Conservation (phyloP, 2,329 filamentous ascomycete genomes). For the Emmonsia crescens region DNA sequence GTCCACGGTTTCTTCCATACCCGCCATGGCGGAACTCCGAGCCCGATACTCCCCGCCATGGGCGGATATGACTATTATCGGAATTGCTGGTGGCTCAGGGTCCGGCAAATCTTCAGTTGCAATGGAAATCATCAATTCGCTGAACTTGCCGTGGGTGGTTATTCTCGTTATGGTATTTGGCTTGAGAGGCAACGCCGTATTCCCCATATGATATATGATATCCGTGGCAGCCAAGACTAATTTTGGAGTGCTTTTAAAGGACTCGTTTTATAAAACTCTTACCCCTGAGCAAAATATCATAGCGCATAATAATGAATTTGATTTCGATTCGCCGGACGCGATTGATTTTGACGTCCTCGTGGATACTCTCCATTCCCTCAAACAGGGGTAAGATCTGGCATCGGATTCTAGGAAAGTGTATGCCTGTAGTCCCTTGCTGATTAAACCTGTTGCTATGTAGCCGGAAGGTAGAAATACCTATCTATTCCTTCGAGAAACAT, state of each 20-base stretch:
- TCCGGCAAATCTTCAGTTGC: conserved; percentile 93
- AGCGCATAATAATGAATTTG: conserved; percentile 84
- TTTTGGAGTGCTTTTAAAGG: conserved; percentile 41
- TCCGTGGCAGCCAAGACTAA: conserved; percentile 13
- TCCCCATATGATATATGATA: background rate
- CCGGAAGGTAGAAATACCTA: conserved; percentile 65
- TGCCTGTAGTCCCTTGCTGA: conserved; percentile 10
- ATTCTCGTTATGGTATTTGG: conserved; percentile 84
- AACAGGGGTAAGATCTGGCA: conserved; percentile 60
- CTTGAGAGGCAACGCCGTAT: background rate
- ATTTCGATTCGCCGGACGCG: conserved; percentile 89
- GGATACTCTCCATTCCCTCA: conserved; percentile 68
- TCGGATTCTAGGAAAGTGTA: background rate
- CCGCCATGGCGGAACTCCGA: background rate
- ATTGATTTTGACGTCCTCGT: conserved; percentile 90
- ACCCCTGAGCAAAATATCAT: conserved; percentile 64
- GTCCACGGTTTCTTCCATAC: background rate
- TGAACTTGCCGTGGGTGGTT: conserved; percentile 95
- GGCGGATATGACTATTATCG: conserved; percentile 93
- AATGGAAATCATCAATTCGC: conserved; percentile 74
- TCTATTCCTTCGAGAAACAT: conserved; percentile 93
- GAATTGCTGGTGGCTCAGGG: conserved; percentile 87
- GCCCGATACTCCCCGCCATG: conserved; percentile 88
- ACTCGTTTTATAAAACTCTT: conserved; percentile 93
- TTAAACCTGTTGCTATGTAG: conserved; percentile 15